A percentile compares a stretch with the other conserved stretches of the same genome.
Conservation (phyloP, 441 rosid species). For the Gossypium trilobum region DNA sequence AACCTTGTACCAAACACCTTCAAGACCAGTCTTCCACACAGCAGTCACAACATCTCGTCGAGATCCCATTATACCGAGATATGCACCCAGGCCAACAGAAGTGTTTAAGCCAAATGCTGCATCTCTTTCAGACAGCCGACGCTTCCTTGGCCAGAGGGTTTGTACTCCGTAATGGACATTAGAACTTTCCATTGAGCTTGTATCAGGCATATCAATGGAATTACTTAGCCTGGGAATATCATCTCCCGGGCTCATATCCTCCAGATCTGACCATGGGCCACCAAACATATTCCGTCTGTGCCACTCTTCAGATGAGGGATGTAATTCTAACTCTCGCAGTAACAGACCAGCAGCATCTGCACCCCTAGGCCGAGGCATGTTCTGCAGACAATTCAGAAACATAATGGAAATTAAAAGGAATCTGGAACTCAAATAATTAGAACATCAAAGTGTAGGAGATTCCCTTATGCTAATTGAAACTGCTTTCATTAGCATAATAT, state of each 20-base stretch:
- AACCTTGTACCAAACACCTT: slow-evolving; percentile 97
- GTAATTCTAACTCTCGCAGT: slow-evolving; percentile 89
- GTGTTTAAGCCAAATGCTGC: slow-evolving; percentile 96
- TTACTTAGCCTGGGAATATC: slow-evolving; percentile 40
- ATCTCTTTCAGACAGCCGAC: slow-evolving; percentile 94
- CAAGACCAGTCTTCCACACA: slow-evolving; percentile 93
- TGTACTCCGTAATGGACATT: slow-evolving; percentile 56
- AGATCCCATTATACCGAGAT: slow-evolving; percentile 99
- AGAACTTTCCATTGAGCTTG: slow-evolving; percentile 33
- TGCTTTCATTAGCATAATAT: background rate
- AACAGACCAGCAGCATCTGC: slow-evolving; percentile 98
- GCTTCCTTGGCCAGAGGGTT: slow-evolving; percentile 94
- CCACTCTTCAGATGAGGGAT: slow-evolving; percentile 99
- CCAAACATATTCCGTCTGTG: slow-evolving; percentile 94
- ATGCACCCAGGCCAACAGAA: slow-evolving; percentile 85
- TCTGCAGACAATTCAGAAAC: slow-evolving; percentile 36
- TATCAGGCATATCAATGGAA: slow-evolving; percentile 32
- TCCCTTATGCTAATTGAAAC: background rate
- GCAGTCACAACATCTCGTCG: slow-evolving; percentile 95
- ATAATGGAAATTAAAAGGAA: background rate
- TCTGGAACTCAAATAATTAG: background rate
- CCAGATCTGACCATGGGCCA: slow-evolving; percentile 90
- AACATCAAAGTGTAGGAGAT: background rate
- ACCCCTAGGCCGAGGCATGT: slow-evolving; percentile 99
- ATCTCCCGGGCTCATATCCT: slow-evolving; percentile 42